Evolutionary conservation across 1,284 basidiomycete genomes (phyloP), one percentile per base, ranked within the genome.

Genomic region (Papiliotrema terrestris): DNA sequence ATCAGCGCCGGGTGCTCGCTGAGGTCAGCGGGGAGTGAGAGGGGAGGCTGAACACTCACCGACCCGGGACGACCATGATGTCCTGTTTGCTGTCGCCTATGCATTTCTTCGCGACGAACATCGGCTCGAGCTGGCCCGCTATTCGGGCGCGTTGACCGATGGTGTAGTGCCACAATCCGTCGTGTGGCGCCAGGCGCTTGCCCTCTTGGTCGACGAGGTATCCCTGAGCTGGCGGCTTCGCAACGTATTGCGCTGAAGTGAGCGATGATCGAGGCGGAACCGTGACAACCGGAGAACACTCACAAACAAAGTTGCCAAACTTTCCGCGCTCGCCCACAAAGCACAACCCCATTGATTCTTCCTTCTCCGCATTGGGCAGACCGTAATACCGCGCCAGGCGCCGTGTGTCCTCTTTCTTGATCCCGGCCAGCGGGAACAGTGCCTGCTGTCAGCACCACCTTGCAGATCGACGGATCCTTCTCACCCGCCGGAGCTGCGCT

Each of bases 281-380:
- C 11, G 26, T n/a, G 44, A 47, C n/a, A n/a, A n/a, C 41, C 17
- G 26, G 44, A n/a, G 23, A 25, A 2, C 9, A 67, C 72, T 47
- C 57, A 91, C 91, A 82, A 46, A 95, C 74, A 68, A 93, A 95
- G 15, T 83, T 78, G 43, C 81, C 80, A 67, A 95, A 95, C 51
- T 79, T 82, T 17, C 82, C 80, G 65, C 86, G 84, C 74, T 93
- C 83, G 14, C 94, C 95, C 8, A 98, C 86, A 63, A 98, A 98
- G 70, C 95, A 98, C n/a, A 98, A 83, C 0, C 95, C 95, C 87
- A 97, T 95, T 73, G 89, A 93, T 71, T 98, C 95, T 22, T 81
- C 81, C 52, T 91, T 81, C 1, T 83, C 79, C 1, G 91, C 90
- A 0, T 89, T 96, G 2, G 87, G 86, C 11, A 98, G 77, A 0